These are phyloP conservation scores for Suillus sp. DNA, from an alignment of 768 basidiomycete species.

Conservation along the genomic window DNA sequence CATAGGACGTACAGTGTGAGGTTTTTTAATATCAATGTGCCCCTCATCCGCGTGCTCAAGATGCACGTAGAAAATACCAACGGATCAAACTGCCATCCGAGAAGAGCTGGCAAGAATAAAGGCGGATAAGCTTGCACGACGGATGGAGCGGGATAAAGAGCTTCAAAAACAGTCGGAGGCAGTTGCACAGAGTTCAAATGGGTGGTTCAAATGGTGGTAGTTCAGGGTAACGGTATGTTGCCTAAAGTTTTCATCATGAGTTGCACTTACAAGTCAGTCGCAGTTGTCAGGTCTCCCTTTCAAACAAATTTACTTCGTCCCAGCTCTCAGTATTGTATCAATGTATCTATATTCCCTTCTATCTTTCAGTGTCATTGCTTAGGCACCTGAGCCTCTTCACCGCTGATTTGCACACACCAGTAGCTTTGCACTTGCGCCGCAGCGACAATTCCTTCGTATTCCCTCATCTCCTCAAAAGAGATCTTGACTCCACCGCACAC, in stretches of 20 bases:
- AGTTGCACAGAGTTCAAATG: constrained; percentile 24
- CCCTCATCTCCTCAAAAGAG: constrained; percentile 51
- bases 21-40: constrained; percentile 13
- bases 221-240: constrained; percentile 10
- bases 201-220: constrained; percentile 32
- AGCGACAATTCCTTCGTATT: constrained; percentile 46
- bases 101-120: constrained; percentile 75
- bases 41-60: neutral
- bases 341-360: neutral
- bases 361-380: constrained; percentile 12
- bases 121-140: constrained; percentile 53
- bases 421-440: constrained; percentile 32
- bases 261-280: neutral
- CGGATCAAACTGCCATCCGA: constrained; percentile 63
- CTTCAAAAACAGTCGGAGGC: constrained; percentile 23
- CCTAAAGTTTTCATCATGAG: neutral
- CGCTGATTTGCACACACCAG: constrained; percentile 25
- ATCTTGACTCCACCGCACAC: constrained; percentile 71
- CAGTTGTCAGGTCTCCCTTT: neutral
- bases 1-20: constrained; percentile 56
- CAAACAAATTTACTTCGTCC: neutral
- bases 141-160: constrained; percentile 46
- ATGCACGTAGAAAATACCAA: constrained; percentile 56
- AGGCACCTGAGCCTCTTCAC: constrained; percentile 18
- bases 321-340: constrained; percentile 6